These are phyloP conservation scores for Chaetomidium leptoderma DNA, from an alignment of 495 filamentous ascomycete species.

Conservation along the genomic window DNA sequence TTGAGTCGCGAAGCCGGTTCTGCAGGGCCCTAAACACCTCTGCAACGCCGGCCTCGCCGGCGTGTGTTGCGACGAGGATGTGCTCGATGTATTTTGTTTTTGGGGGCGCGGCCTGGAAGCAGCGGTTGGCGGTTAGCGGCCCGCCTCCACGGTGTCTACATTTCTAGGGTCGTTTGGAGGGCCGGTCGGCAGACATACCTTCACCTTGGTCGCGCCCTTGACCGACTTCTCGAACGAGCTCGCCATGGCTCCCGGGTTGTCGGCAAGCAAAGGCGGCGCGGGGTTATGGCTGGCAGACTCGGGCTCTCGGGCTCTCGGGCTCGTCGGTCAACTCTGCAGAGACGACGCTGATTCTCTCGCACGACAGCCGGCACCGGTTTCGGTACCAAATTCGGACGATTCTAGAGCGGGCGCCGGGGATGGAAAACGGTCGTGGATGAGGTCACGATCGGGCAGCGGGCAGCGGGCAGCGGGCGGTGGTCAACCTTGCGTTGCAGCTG, in stretches of 20 bases:
- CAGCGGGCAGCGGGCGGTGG: background rate
- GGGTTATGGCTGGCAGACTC: background rate
- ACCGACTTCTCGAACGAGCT: constrained; percentile 88
- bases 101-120: constrained; percentile 76
- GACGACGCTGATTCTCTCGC: background rate
- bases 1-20: constrained; percentile 82
- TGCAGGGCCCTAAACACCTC: constrained; percentile 93
- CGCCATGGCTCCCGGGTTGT: constrained; percentile 52
- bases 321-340: background rate
- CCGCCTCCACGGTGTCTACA: background rate
- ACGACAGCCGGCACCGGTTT: background rate
- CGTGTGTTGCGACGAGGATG: constrained; percentile 91
- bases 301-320: background rate
- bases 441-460: constrained; percentile 19
- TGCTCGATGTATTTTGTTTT: constrained; percentile 99
- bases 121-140: constrained; percentile 16
- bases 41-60: constrained; percentile 89
- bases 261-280: constrained; percentile 6
- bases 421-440: background rate
- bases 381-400: background rate
- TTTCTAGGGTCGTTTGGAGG: no score
- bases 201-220: constrained; percentile 90
- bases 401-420: background rate
- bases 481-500: background rate
- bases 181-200: no score